Evolutionary conservation across 495 filamentous ascomycete genomes (phyloP).

Genomic region (Lophiotrema nucula): DNA sequence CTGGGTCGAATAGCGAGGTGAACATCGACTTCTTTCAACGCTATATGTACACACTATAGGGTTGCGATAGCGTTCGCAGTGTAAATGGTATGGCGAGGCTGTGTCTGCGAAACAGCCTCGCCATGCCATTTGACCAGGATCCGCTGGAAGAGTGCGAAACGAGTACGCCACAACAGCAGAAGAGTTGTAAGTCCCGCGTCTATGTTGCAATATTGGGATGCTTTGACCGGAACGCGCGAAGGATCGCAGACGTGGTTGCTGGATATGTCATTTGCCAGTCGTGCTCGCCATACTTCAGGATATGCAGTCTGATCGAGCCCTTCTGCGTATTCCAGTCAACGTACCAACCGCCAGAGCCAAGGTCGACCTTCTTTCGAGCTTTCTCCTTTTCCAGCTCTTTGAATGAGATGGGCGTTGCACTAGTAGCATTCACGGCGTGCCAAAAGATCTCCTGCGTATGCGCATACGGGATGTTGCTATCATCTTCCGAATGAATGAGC

Average conservation of each 20-base stretch:
- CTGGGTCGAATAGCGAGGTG: too few species aligned
- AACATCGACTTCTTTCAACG: too few species aligned
- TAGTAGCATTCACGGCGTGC: slow-evolving; percentile 47
- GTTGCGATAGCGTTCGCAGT: too few species aligned
- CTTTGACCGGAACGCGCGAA: slow-evolving; percentile 17
- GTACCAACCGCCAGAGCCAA: slow-evolving; percentile 49
- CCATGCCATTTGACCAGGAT: too few species aligned
- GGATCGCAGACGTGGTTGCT: slow-evolving; percentile 45
- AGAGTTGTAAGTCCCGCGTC: too few species aligned
- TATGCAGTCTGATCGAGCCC: slow-evolving; percentile 50
- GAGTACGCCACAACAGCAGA: too few species aligned
- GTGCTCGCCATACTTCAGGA: slow-evolving; percentile 52
- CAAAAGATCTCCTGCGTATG: slow-evolving; percentile 46
- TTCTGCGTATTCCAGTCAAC: slow-evolving; percentile 48
- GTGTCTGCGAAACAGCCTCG: too few species aligned
- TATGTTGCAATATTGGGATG: too few species aligned
- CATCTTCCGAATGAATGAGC: slow-evolving; percentile 36
- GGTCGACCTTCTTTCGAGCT: slow-evolving; percentile 36
- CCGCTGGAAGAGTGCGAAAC: too few species aligned
- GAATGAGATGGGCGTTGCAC: slow-evolving; percentile 27
- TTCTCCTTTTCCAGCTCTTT: slow-evolving; percentile 44
- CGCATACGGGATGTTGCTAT: slow-evolving; percentile 40
- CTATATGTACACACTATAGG: too few species aligned
- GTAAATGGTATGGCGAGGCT: too few species aligned
- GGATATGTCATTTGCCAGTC: slow-evolving; percentile 55